Percentiles rank a stretch among this genome's conserved stretches.
Conservation (phyloP, 306 rosid genomes). For the Fragaria vesca region DNA sequence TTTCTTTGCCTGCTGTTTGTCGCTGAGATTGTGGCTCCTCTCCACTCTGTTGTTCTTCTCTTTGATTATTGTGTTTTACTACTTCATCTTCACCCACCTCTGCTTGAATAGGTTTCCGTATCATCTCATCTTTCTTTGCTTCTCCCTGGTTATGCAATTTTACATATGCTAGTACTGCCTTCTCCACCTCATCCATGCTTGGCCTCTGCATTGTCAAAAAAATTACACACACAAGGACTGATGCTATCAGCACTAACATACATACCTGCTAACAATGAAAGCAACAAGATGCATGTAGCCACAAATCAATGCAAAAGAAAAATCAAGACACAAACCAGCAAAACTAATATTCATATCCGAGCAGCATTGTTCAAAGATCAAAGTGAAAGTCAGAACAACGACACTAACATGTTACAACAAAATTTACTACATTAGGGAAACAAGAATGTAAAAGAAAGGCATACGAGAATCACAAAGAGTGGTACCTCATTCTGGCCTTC, state of each 20-base stretch:
- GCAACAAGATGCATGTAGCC: not conserved
- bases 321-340: not conserved
- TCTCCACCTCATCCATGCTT: not conserved
- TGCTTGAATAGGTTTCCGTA: not conserved
- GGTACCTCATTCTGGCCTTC: slow-evolving; percentile 18
- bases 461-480: not conserved
- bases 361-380: not conserved
- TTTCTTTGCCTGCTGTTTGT: slow-evolving; percentile 11
- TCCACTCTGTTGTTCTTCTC: not conserved
- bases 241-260: not conserved
- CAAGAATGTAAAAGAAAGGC: not conserved
- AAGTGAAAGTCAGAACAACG: not conserved
- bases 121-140: not conserved
- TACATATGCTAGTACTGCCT: not conserved
- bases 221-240: not conserved
- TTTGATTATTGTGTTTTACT: not conserved
- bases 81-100: not conserved
- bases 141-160: not conserved
- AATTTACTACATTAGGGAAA: not conserved
- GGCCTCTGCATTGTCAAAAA: slow-evolving; percentile 12
- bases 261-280: not conserved
- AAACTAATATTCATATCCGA: not conserved
- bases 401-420: not conserved
- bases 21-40: not conserved
- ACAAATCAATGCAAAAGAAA: not conserved